These are phyloP conservation scores for Trametes pubescens DNA, from an alignment of 1,284 basidiomycete species.

Conservation along the genomic window DNA sequence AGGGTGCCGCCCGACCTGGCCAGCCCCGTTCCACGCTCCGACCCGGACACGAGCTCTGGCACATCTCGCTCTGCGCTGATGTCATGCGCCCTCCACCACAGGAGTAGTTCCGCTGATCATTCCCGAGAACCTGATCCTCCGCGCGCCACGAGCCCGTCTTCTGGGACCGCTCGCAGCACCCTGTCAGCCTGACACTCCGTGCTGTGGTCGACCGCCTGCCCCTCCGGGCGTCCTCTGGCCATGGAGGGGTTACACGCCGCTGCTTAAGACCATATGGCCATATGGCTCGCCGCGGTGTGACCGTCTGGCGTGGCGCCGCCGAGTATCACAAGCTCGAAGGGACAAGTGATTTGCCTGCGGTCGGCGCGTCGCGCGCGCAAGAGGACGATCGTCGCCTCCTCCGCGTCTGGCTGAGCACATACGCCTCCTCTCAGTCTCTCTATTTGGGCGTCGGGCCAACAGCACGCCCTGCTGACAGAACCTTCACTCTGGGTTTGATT, in stretches of 20 bases:
- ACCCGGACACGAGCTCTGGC: background rate
- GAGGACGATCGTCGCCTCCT: background rate
- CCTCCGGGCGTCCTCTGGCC: background rate
- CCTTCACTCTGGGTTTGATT: background rate
- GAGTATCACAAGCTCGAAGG: conserved; percentile 2
- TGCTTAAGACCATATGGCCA: background rate
- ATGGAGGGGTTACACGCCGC: background rate
- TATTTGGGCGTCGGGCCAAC: background rate
- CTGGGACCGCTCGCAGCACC: background rate
- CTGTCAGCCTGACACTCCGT: background rate
- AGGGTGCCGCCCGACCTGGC: too few species aligned
- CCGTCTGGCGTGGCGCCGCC: conserved; percentile 8
- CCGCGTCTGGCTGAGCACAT: background rate
- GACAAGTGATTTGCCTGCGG: background rate
- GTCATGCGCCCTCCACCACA: background rate
- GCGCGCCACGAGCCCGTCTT: background rate
- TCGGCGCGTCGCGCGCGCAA: background rate
- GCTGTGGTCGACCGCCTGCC: background rate
- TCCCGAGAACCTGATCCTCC: background rate
- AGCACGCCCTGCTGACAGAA: background rate
- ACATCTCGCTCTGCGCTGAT: background rate
- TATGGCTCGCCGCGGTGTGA: conserved; percentile 6
- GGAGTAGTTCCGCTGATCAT: background rate
- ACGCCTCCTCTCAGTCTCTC: background rate
- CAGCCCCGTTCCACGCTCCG: background rate